These are phyloP conservation scores for Coemansia nantahalensis DNA, from an alignment of 192 early-diverging fungal genomes.

Conservation along the genomic window DNA sequence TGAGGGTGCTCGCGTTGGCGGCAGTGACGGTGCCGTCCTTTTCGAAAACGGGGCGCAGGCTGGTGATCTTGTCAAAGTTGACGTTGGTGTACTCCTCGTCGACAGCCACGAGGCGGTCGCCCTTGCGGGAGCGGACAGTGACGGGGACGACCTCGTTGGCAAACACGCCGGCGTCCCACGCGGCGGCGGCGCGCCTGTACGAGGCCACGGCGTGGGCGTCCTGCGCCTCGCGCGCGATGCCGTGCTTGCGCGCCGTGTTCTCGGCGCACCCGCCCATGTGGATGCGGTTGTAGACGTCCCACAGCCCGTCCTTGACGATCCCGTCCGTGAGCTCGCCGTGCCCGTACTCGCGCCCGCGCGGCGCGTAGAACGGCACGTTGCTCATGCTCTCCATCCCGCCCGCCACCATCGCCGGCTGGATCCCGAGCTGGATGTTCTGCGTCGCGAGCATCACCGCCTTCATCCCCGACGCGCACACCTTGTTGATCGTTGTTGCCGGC, in stretches of 20 bases:
- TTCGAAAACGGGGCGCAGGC: conserved; percentile 76
- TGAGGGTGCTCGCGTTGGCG: conserved; percentile 92
- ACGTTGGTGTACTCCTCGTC: conserved; percentile 97
- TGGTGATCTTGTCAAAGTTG: conserved; percentile 85
- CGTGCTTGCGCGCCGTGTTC: conserved; percentile 83
- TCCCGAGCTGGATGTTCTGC: conserved; percentile 77
- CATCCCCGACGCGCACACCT: conserved; percentile 98
- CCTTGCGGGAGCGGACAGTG: conserved; percentile 77
- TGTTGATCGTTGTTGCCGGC: conserved; percentile 96
- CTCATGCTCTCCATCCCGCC: conserved; percentile 98
- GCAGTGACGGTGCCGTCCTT: conserved; percentile 94
- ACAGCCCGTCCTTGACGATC: conserved; percentile 95
- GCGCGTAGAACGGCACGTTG: conserved; percentile 77
- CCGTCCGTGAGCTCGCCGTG: conserved; percentile 77
- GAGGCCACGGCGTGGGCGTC: conserved; percentile 84
- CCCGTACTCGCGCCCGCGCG: conserved; percentile 70
- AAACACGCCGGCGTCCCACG: conserved; percentile 83
- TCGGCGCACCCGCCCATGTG: conserved; percentile 76
- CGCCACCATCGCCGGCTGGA: conserved; percentile 79
- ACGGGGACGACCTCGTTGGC: conserved; percentile 83
- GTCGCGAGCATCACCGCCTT: conserved; percentile 93
- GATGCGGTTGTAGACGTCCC: conserved; percentile 95
- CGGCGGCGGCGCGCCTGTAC: conserved; percentile 86
- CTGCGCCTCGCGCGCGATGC: conserved; percentile 85
- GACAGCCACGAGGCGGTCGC: conserved; percentile 68